These are phyloP conservation scores for Lindgomyces ingoldianus DNA, from an alignment of 495 filamentous ascomycete genomes.

Conservation along the genomic window DNA sequence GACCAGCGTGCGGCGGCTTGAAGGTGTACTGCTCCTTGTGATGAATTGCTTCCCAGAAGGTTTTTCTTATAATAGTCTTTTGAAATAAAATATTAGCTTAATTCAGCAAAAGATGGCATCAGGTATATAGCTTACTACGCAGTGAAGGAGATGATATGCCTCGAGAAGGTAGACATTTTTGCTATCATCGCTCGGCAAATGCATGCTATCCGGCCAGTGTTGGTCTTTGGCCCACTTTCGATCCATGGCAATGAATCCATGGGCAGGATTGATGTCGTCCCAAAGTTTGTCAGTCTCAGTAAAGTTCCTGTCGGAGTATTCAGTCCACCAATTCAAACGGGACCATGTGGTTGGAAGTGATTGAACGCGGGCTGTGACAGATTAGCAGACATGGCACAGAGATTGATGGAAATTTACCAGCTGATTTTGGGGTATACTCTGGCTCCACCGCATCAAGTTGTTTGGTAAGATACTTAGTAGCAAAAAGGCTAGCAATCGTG, in stretches of 20 bases:
- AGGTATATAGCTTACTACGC: constrained; percentile 2
- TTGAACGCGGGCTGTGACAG: constrained; percentile 5
- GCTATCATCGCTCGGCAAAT: constrained; percentile 11
- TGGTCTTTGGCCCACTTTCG: constrained; percentile 1
- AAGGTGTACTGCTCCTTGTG: neutral
- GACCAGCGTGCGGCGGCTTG: constrained; percentile 5
- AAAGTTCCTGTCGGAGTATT: constrained; percentile 7
- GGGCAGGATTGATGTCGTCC: constrained; percentile 21
- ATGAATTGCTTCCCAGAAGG: constrained; percentile 5
- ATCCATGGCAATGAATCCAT: constrained; percentile 29
- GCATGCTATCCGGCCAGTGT: constrained; percentile 21
- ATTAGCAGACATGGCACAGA: neutral
- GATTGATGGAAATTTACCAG: constrained; percentile 2
- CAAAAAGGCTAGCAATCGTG: neutral
- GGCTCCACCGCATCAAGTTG: neutral
- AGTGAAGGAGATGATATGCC: constrained; percentile 17
- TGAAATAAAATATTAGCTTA: constrained; percentile 1
- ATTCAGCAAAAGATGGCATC: neutral
- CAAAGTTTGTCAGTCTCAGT: constrained; percentile 15
- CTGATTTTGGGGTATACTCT: constrained; percentile 1
- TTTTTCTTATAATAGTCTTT: constrained; percentile 1
- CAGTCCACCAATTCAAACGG: constrained; percentile 16
- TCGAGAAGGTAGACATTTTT: constrained; percentile 8
- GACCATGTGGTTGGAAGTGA: neutral
- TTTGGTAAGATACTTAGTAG: neutral